Base-by-base conservation (phyloP, 1,284 basidiomycete species). In the Kwoniella shivajii region DNA sequence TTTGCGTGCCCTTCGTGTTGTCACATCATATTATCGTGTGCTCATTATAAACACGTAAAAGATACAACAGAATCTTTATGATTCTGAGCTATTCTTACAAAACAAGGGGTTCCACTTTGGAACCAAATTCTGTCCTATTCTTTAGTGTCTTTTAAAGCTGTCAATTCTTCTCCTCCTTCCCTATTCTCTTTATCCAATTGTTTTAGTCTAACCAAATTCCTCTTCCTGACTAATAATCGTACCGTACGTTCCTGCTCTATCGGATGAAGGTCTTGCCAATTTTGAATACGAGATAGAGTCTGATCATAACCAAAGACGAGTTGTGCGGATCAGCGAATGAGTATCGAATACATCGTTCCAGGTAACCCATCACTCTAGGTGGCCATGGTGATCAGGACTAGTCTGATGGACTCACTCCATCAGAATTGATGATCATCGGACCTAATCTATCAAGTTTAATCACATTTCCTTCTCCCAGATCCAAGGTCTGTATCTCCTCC, bases 371-470 rank as follows among this genome's bases (percentile, higher is more conserved):
- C n/a, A n/a, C n/a, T n/a, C n/a, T n/a, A n/a, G n/a, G n/a, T n/a
- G n/a, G n/a, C n/a, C n/a, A n/a, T 31, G 13, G 0, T 7, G 7
- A n/a, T 27, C 18, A 31, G 18, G 22, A 43, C 33, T 33, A 58
- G 56, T 74, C 73, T 1, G n/a, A n/a, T n/a, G 11, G 16, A 73
- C 75, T 63, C 57, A 78, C 76, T 1, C 75, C 75, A 43, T 78
- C 76, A n/a, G 69, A 68, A 59, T 78, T 77, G 49, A 78, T 67
- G 50, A 78, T 76, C 71, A 78, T 73, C 0, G 77, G 77, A 6
- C 77, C 77, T 1, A 78, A 63, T 30, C 59, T 64, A 56, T 78
- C 77, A 0, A 78, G 62, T 63, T 75, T 73, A 46, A 78, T 60
- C 1, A 68, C 60, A 42, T 68, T 65, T n/a, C 71, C 73, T 47